phyloP scores from a whole-genome alignment of 1,139 yeast species.

The Saccharomyces hybrid region DNA sequence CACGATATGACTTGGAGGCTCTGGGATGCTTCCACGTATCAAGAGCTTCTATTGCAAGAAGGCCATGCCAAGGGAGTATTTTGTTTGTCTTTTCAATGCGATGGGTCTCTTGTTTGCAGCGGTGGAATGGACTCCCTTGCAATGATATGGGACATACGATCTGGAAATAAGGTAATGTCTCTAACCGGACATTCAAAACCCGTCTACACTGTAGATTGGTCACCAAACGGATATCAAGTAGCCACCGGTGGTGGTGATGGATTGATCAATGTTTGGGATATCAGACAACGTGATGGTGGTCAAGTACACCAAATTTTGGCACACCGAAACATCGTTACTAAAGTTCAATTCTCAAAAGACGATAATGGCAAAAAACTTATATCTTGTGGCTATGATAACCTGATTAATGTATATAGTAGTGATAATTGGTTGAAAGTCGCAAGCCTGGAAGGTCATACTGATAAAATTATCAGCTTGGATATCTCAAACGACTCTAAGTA shows the following conservation, averaged over 20 bases:
- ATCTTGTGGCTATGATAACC: conserved; percentile 66
- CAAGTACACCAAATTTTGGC: conserved; percentile 54
- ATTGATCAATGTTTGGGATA: conserved; percentile 76
- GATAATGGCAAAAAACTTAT: conserved; percentile 44
- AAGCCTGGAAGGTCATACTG: conserved; percentile 55
- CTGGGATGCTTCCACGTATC: conserved; percentile 59
- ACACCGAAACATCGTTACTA: conserved; percentile 68
- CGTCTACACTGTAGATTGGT: conserved; percentile 65
- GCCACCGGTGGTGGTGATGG: conserved; percentile 87
- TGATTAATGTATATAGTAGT: conserved; percentile 55
- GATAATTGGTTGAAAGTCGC: conserved; percentile 64
- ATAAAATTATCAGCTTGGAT: conserved; percentile 69
- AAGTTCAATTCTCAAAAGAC: conserved; percentile 45
- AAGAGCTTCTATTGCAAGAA: conserved; percentile 55
- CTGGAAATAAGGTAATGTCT: conserved; percentile 58
- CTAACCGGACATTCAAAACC: conserved; percentile 66
- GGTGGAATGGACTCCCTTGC: conserved; percentile 77
- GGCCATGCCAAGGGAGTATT: conserved; percentile 79
- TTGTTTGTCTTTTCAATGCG: conserved; percentile 57
- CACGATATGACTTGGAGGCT: conserved; percentile 84
- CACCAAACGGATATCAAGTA: conserved; percentile 64
- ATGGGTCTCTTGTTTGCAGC: conserved; percentile 69
- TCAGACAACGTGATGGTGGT: conserved; percentile 43
- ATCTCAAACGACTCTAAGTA: conserved; percentile 37
- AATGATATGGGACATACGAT: conserved; percentile 78